A percentile compares a stretch with the other conserved stretches of the same genome.
Conservation (phyloP, 1,139 yeast species). For the Taiozyma onychis region DNA sequence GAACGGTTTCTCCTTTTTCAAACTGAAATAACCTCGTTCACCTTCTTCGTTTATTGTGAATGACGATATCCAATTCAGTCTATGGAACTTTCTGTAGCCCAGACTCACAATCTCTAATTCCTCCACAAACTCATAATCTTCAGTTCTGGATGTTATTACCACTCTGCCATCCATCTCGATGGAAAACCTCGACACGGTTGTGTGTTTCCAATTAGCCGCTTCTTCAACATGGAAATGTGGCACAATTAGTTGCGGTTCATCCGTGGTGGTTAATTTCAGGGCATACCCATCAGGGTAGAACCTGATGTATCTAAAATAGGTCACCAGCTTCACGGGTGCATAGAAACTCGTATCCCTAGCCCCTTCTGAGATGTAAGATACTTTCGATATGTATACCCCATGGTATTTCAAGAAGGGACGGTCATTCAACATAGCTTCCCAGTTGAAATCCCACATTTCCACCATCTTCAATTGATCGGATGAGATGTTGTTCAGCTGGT, state of each 20-base stretch:
- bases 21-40: slow-evolving; percentile 46
- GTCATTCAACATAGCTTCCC: slow-evolving; percentile 46
- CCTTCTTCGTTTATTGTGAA: slow-evolving; percentile 53
- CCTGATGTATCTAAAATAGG: slow-evolving; percentile 80
- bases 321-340: slow-evolving; percentile 78
- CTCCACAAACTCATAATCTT: slow-evolving; percentile 59
- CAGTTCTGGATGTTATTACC: slow-evolving; percentile 55
- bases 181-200: slow-evolving; percentile 44
- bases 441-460: slow-evolving; percentile 43
- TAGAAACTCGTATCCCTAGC: slow-evolving; percentile 57
- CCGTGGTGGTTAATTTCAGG: slow-evolving; percentile 55
- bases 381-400: slow-evolving; percentile 83
- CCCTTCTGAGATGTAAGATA: slow-evolving; percentile 80
- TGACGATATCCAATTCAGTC: slow-evolving; percentile 62
- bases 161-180: slow-evolving; percentile 54
- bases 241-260: slow-evolving; percentile 61
- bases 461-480: slow-evolving; percentile 38
- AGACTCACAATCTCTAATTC: slow-evolving; percentile 49
- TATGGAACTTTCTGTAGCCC: slow-evolving; percentile 56
- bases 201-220: slow-evolving; percentile 24
- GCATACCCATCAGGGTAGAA: slow-evolving; percentile 79
- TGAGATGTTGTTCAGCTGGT: slow-evolving; percentile 34
- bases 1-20: slow-evolving; percentile 71
- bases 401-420: slow-evolving; percentile 73
- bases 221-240: slow-evolving; percentile 41